Evolutionary conservation across 1,284 basidiomycete genomes (phyloP), one percentile per base, ranked within the genome.

Genomic region (Schizophyllum amplum): DNA sequence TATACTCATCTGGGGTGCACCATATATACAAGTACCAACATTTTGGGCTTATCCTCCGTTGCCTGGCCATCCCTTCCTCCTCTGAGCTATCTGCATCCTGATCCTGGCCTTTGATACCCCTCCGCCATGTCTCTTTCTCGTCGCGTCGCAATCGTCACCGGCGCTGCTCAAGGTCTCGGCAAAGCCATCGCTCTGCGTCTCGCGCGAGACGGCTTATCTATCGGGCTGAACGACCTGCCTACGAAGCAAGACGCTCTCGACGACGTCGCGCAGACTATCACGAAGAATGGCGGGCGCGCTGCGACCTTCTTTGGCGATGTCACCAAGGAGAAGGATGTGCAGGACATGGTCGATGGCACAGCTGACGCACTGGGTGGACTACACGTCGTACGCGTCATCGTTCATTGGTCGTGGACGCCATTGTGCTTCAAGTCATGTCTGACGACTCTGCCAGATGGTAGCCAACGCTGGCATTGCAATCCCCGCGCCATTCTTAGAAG

Each of bases 391-490:
- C 17, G 55, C 57, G 2, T 15, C 27, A 13, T 13, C 27, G 7
- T 2, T 33, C 27, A 5, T 33, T n/a, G 47, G 5, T 49, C 47
- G 27, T 13, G 27, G 27, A 13, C 5, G 6, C 13, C 27, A 13
- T 33, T 33, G 27, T 13, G 5, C n/a, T 22, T 9, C 24, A 9
- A 5, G 4, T 22, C 20, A 50, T 22, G 11, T 11, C 23, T 55
- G n/a, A 4, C 13, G 2, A 2, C 24, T 49, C 7, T 47, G 13
- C 6, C 33, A 63, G 61, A 61, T 62, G 55, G 62, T 63, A 2
- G 60, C 60, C 1, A 63, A 63, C 46, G 62, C 62, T n/a, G 62
- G 59, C 24, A 53, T 58, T 15, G 47, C 49, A 4, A 52, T 17
- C 6, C 47, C 9, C 50, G 6, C n/a, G 7, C 21, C 51, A 3